Conservation (phyloP, 257 asterid species). For the Capsicum baccatum region DNA sequence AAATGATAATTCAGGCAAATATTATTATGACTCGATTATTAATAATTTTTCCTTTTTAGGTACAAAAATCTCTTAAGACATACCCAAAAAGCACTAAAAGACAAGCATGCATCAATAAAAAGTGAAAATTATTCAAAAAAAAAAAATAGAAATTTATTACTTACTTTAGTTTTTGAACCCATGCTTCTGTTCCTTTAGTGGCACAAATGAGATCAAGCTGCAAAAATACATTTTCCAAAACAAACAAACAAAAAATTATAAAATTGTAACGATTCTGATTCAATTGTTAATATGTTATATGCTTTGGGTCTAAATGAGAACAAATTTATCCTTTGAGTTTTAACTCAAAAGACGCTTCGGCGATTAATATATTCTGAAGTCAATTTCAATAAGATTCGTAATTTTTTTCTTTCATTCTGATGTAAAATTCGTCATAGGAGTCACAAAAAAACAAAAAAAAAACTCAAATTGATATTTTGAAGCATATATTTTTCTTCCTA, state of each 20-base stretch:
- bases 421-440: too few species aligned
- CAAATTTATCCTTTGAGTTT: fast-evolving
- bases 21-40: background rate
- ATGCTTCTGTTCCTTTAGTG: constrained; percentile 88
- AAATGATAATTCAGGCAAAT: background rate
- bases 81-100: background rate
- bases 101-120: background rate
- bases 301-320: background rate
- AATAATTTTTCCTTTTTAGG: background rate
- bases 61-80: background rate
- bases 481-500: background rate
- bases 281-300: background rate
- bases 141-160: constrained; percentile 1
- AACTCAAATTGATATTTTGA: background rate
- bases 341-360: background rate
- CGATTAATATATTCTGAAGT: background rate
- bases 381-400: background rate
- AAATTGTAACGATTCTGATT: background rate
- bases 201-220: constrained; percentile 92
- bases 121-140: background rate
- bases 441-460: background rate
- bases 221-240: constrained; percentile 33
- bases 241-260: background rate
- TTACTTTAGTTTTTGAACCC: constrained; percentile 93
- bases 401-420: too few species aligned